Conservation (phyloP, 1,284 basidiomycete species). For the Puccinia triticina region DNA sequence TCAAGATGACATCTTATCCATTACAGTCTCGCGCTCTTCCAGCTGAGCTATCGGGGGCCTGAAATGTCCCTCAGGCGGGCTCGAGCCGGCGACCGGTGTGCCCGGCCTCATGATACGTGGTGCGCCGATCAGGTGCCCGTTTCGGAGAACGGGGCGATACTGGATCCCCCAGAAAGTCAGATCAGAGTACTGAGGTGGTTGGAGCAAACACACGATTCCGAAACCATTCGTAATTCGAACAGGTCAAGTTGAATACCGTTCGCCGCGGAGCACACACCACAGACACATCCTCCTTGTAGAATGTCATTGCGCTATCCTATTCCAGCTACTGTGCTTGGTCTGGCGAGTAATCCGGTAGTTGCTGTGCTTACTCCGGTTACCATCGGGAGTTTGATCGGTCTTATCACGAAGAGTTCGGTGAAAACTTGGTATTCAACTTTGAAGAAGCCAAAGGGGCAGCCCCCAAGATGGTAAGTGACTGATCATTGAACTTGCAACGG, state of each 20-base stretch:
- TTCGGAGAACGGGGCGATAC: no score
- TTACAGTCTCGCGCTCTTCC: constrained; percentile 37
- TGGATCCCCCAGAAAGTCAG: no score
- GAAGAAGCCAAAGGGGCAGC: constrained; percentile 27
- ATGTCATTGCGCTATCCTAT: constrained; percentile 25
- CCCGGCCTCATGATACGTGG: no score
- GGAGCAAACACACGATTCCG: no score
- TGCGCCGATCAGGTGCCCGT: no score
- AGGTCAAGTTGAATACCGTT: no score
- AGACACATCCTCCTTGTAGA: no score
- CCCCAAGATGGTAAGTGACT: constrained; percentile 22
- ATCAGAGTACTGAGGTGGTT: no score
- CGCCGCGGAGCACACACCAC: no score
- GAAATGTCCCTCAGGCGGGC: no score
- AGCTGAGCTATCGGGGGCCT: constrained; percentile 28
- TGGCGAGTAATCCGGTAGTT: constrained; percentile 57
- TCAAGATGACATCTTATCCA: constrained; percentile 25
- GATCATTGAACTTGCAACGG: not conserved
- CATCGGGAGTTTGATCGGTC: constrained; percentile 53
- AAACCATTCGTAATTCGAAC: no score
- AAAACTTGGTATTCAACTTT: constrained; percentile 52
- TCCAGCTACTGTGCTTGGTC: constrained; percentile 33
- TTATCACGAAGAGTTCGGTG: constrained; percentile 55
- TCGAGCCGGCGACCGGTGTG: not conserved
- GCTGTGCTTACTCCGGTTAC: constrained; percentile 57